Percentiles rank a stretch among this genome's conserved stretches.
Evolutionary conservation across 192 early-diverging fungal species (phyloP).

Genomic region (Backusella circina): DNA sequence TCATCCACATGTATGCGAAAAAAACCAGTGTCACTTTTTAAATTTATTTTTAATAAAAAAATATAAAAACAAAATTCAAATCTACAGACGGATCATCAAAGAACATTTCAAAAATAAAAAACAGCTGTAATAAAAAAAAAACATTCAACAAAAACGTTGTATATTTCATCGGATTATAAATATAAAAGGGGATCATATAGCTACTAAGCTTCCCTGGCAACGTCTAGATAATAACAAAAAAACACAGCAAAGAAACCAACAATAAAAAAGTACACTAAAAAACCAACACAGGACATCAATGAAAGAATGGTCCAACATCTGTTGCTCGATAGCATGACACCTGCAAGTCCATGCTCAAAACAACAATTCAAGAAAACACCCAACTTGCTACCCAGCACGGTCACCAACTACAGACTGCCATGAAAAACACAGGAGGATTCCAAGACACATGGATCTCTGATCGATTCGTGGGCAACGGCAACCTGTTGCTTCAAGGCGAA

Average conservation of each 20-base stretch:
- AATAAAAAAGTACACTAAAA: background rate
- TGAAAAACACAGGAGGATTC: slow-evolving; percentile 99
- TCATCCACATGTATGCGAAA: background rate
- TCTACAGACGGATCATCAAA: background rate
- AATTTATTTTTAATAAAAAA: background rate
- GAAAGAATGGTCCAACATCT: slow-evolving; percentile 56
- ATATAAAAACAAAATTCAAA: background rate
- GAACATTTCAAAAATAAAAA: background rate
- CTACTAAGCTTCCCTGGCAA: slow-evolving; percentile 15
- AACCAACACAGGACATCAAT: slow-evolving; percentile 50
- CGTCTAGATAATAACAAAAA: background rate
- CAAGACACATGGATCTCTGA: slow-evolving; percentile 82
- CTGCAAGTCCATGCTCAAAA: slow-evolving; percentile 65
- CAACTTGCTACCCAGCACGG: slow-evolving; percentile 84
- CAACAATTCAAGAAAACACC: slow-evolving; percentile 80
- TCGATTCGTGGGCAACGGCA: slow-evolving; percentile 70
- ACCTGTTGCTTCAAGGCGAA: slow-evolving; percentile 94
- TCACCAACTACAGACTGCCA: slow-evolving; percentile 89
- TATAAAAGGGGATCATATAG: background rate
- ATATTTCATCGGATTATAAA: background rate
- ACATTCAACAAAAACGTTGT: background rate
- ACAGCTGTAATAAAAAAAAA: background rate
- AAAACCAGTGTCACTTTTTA: too few species aligned
- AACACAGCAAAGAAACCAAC: background rate
- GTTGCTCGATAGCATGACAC: slow-evolving; percentile 65